Evolutionary conservation across 371 early-diverging fungal species (phyloP), one percentile per base, ranked within the genome.

Genomic region (Saksenaea oblongispora): DNA sequence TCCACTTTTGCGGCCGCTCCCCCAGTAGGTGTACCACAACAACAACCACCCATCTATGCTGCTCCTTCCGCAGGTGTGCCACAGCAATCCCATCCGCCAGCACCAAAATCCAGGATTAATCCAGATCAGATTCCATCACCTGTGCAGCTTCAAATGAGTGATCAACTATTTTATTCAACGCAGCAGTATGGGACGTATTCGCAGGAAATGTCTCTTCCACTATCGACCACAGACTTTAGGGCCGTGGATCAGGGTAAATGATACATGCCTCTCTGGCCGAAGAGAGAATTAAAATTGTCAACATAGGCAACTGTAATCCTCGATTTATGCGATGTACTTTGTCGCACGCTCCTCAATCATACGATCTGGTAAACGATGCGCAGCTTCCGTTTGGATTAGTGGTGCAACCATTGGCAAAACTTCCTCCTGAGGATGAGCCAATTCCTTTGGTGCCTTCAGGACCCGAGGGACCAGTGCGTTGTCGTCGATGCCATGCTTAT

Each of bases 91-190:
- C 64, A 63, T 18, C 71, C 51, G 24, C 54, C 59, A 18, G 27
- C 24, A 22, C 62, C 83, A 26, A 85, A 82, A 60, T 78, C 86
- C 2, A 84, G 87, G 35, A 97, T 98, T 54, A 95, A 98, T 71
- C 97, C 98, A 1, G 89, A 93, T 73, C 93, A 95, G 62, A 92
- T 98, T 44, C 98, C 98, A 9, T 91, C 94, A 14, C 96, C 96
- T 15, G 85, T 95, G 2, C 83, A 84, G 26, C 91, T 93, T 31
- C 95, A 94, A 56, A 82, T 85, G 36, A 71, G 75, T 14, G 94
- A 98, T 72, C 94, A 95, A 67, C 78, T 77, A 14, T 56, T 72
- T 5, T 90, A 88, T 76, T 78, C 79, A 4, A 67, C 72, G 51
- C 67, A 78, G 4, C 59, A 59, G 11, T 98, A 89, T 79, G 81